Percentiles rank a stretch among this genome's conserved stretches.
phyloP scores from a whole-genome alignment of 495 filamentous ascomycete species.

The Zalerion maritima region DNA sequence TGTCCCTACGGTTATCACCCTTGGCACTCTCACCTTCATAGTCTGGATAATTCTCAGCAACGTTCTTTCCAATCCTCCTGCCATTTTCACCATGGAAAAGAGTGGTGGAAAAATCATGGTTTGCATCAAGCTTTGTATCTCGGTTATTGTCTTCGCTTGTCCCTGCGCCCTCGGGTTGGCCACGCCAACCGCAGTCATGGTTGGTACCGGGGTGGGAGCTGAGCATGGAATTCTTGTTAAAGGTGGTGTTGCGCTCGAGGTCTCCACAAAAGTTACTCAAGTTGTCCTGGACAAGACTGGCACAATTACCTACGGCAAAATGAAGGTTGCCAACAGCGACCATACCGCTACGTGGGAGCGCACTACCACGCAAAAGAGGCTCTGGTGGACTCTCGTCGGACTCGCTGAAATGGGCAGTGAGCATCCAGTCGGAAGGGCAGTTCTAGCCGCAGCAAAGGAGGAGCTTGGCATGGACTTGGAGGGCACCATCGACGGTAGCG shows the following conservation, averaged over 20 bases:
- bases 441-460: slow-evolving; percentile 55
- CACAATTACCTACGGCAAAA: slow-evolving; percentile 85
- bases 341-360: slow-evolving; percentile 54
- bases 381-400: slow-evolving; percentile 94
- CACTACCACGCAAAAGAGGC: slow-evolving; percentile 48
- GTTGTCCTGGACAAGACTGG: slow-evolving; percentile 99
- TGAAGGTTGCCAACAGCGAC: slow-evolving; percentile 66
- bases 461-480: slow-evolving; percentile 59
- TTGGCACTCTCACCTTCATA: slow-evolving; percentile 75
- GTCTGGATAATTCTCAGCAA: slow-evolving; percentile 95
- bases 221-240: slow-evolving; percentile 95
- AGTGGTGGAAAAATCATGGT: slow-evolving; percentile 90
- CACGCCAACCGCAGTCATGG: slow-evolving; percentile 96
- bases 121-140: slow-evolving; percentile 93
- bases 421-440: slow-evolving; percentile 84
- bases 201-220: slow-evolving; percentile 92
- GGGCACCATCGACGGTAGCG: slow-evolving; percentile 60
- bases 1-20: slow-evolving; percentile 71
- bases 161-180: slow-evolving; percentile 89
- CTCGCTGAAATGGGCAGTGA: slow-evolving; percentile 88
- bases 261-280: slow-evolving; percentile 77
- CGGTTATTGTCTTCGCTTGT: slow-evolving; percentile 96
- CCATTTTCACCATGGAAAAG: slow-evolving; percentile 66
- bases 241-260: slow-evolving; percentile 85
- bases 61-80: slow-evolving; percentile 61